phyloP scores from a whole-genome alignment of 2,329 filamentous ascomycete genomes.

The Alternaria infectoria region DNA sequence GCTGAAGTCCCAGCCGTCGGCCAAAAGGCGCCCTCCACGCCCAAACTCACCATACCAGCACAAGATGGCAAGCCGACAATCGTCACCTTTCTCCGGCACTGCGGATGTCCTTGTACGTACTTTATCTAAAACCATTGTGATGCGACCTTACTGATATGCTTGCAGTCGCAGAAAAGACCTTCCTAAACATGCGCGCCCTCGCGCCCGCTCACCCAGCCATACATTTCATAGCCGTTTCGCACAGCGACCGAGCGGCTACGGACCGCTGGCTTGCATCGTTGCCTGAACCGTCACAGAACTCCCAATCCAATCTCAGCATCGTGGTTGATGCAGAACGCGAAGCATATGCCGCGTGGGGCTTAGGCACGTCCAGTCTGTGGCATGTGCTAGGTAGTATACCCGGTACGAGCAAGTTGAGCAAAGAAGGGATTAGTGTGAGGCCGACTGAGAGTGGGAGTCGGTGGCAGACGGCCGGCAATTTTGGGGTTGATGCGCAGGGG shows the following conservation, averaged over 20 bases:
- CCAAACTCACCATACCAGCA: conserved; percentile 60
- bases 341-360: conserved; percentile 69
- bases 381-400: conserved; percentile 67
- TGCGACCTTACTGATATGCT: too few species aligned
- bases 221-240: conserved; percentile 45
- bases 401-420: conserved; percentile 62
- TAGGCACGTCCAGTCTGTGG: conserved; percentile 66
- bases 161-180: conserved; percentile 68
- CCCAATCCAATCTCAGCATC: conserved; percentile 63
- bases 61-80: conserved; percentile 62
- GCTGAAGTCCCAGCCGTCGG: conserved; percentile 60
- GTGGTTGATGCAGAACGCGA: conserved; percentile 66
- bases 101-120: conserved; percentile 72
- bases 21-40: conserved; percentile 61
- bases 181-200: conserved; percentile 37
- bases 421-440: conserved; percentile 71
- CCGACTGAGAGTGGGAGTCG: conserved; percentile 69
- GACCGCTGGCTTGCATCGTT: conserved; percentile 43
- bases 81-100: conserved; percentile 73
- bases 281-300: conserved; percentile 23
- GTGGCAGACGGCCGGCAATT: conserved; percentile 73
- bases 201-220: conserved; percentile 35
- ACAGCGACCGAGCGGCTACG: conserved; percentile 41
- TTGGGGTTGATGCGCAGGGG: conserved; percentile 63
- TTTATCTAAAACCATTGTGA: neutral